phyloP scores from a whole-genome alignment of 257 asterid species.

The Lycium ferocissimum region DNA sequence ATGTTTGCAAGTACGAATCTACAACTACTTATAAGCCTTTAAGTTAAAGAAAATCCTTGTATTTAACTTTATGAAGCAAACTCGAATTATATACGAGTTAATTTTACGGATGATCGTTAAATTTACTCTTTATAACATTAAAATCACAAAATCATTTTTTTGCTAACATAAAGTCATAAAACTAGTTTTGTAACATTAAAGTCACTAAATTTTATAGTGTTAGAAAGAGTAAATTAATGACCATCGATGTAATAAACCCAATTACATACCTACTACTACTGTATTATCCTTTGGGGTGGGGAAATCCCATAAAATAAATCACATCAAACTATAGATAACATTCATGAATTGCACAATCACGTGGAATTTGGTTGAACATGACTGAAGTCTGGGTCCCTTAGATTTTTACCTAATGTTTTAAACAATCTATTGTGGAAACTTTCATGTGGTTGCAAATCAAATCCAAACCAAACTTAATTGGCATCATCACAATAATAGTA shows the following conservation, averaged over 20 bases:
- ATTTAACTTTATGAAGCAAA: neutral
- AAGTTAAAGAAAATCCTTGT: neutral
- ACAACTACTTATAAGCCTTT: neutral
- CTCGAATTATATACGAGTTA: neutral
- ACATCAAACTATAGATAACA: conserved; percentile 5
- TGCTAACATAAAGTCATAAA: too few relatives aligned
- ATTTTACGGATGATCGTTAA: too few relatives aligned
- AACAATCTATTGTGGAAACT: neutral
- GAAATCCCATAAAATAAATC: neutral
- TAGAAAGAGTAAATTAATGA: too few relatives aligned
- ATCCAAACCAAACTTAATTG: conserved; percentile 23
- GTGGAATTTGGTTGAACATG: conserved; percentile 6
- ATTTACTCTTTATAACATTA: too few relatives aligned
- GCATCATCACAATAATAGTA: conserved; percentile 29
- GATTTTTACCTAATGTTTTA: conserved; percentile 30
- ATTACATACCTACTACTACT: neutral
- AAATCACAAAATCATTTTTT: too few relatives aligned
- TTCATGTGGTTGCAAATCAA: conserved; percentile 30
- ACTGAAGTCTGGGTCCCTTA: conserved; percentile 15
- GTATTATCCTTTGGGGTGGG: neutral
- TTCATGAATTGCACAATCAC: conserved; percentile 14
- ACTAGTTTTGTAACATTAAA: too few relatives aligned
- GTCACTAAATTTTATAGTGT: too few relatives aligned
- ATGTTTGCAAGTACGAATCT: neutral
- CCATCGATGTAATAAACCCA: too few relatives aligned